Conservation (phyloP, 495 filamentous ascomycete species). For the Stereocaulon alpinum region DNA sequence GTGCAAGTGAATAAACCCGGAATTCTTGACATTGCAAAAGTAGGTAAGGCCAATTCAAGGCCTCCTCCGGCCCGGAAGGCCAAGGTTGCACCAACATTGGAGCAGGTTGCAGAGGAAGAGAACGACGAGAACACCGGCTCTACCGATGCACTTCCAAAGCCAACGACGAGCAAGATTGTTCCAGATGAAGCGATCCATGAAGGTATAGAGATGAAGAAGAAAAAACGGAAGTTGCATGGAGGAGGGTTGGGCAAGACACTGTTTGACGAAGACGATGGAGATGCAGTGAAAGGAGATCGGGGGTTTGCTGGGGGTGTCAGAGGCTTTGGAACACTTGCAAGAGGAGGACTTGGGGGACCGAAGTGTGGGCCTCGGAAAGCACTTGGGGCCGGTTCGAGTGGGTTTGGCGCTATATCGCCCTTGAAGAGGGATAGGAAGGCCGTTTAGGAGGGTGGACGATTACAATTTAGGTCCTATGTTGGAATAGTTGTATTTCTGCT, state of each 20-base stretch:
- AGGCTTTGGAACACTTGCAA: conserved; percentile 22
- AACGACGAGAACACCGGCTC: conserved; percentile 21
- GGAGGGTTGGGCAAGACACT: conserved; percentile 51
- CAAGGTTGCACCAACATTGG: conserved; percentile 27
- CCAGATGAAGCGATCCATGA: not conserved
- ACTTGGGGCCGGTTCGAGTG: conserved; percentile 22
- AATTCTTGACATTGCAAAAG: conserved; percentile 20
- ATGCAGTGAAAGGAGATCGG: conserved; percentile 30
- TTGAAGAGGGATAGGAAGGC: conserved; percentile 66
- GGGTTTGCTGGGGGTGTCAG: conserved; percentile 24
- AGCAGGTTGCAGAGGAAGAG: conserved; percentile 41
- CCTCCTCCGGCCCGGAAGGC: conserved; percentile 22
- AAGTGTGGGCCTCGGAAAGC: conserved; percentile 14
- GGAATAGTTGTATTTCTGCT: not conserved
- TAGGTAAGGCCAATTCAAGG: conserved; percentile 25
- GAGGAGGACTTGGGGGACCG: conserved; percentile 14
- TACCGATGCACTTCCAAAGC: not conserved
- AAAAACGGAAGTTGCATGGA: conserved; percentile 64
- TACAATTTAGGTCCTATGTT: not conserved
- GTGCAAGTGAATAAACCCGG: not conserved
- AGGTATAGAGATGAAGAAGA: conserved; percentile 30
- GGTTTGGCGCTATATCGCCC: conserved; percentile 56
- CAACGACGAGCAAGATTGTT: conserved; percentile 2
- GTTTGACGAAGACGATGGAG: conserved; percentile 68
- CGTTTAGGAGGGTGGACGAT: not conserved